A percentile compares a stretch with the other conserved stretches of the same genome.
phyloP scores from a whole-genome alignment of 768 basidiomycete species.

The Phanerochaete sordida region DNA sequence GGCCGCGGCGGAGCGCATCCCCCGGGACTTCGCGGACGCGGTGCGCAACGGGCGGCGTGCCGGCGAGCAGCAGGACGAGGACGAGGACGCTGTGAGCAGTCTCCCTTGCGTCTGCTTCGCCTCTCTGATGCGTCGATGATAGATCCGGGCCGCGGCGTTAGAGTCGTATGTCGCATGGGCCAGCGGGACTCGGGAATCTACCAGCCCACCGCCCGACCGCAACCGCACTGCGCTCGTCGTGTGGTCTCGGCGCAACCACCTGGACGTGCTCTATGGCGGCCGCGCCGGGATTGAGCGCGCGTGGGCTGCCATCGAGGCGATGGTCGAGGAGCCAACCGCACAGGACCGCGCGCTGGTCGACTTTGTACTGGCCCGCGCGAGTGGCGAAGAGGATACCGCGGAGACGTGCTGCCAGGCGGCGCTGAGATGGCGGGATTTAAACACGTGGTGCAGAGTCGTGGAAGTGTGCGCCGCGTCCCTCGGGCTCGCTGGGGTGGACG shows the following conservation, averaged over 20 bases:
- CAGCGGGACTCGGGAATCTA: too few species aligned
- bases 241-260: constrained; percentile 14
- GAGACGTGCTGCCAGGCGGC: constrained; percentile 10
- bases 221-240: constrained; percentile 23
- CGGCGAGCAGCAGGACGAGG: too few species aligned
- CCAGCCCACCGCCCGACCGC: too few species aligned
- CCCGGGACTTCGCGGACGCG: too few species aligned
- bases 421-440: constrained; percentile 2
- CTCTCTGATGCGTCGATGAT: too few species aligned
- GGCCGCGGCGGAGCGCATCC: constrained; percentile 13
- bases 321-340: not conserved
- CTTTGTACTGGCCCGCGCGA: not conserved
- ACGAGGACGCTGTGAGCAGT: too few species aligned
- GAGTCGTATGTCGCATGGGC: too few species aligned
- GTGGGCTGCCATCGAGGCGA: constrained; percentile 3
- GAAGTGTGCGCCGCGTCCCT: not conserved
- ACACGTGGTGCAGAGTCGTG: constrained; percentile 8
- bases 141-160: too few species aligned
- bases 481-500: not conserved
- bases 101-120: too few species aligned
- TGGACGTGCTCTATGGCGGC: constrained; percentile 5
- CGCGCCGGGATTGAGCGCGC: not conserved
- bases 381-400: not conserved
- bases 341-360: constrained; percentile 2
- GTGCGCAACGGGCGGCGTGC: too few species aligned